These are phyloP conservation scores for Basipetospora sp. DNA, from an alignment of 2,329 filamentous ascomycete genomes.

Conservation along the genomic window DNA sequence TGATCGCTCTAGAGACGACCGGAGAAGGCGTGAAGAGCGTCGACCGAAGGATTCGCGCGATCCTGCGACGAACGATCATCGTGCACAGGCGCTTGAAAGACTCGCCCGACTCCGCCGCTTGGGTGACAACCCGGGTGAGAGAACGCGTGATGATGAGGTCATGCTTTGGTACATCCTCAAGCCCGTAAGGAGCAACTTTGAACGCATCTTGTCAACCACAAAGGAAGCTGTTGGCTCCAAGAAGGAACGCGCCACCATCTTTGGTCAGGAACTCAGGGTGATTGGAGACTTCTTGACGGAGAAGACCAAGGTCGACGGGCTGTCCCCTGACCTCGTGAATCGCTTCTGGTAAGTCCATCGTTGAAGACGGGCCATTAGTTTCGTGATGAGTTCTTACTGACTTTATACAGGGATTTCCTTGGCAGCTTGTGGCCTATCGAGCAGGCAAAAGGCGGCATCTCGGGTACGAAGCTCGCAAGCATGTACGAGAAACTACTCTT, in stretches of 20 bases:
- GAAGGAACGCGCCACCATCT: slow-evolving; percentile 45
- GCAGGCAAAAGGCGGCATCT: slow-evolving; percentile 27
- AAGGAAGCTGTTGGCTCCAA: slow-evolving; percentile 47
- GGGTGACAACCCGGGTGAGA: slow-evolving; percentile 32
- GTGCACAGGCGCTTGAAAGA: slow-evolving; percentile 25
- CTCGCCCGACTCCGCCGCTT: slow-evolving; percentile 30
- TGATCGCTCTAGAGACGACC: slow-evolving; percentile 8
- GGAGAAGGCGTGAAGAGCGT: not conserved
- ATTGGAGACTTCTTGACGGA: slow-evolving; percentile 49
- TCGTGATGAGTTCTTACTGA: not conserved
- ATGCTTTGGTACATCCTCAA: slow-evolving; percentile 37
- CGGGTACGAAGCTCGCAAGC: slow-evolving; percentile 23
- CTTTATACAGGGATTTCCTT: slow-evolving; percentile 25
- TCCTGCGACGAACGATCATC: slow-evolving; percentile 19
- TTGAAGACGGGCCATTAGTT: too few species aligned
- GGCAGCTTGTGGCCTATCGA: slow-evolving; percentile 32
- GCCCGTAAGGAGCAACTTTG: slow-evolving; percentile 45
- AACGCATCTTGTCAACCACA: slow-evolving; percentile 44
- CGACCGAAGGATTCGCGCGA: not conserved
- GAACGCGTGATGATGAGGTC: slow-evolving; percentile 29
- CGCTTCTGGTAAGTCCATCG: slow-evolving; percentile 33
- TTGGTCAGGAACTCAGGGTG: slow-evolving; percentile 44
- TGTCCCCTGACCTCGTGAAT: slow-evolving; percentile 28
- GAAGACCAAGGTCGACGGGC: slow-evolving; percentile 25
- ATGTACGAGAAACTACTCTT: slow-evolving; percentile 27